phyloP scores from a whole-genome alignment of 768 basidiomycete genomes.

The Psilocybe tampanensis region DNA sequence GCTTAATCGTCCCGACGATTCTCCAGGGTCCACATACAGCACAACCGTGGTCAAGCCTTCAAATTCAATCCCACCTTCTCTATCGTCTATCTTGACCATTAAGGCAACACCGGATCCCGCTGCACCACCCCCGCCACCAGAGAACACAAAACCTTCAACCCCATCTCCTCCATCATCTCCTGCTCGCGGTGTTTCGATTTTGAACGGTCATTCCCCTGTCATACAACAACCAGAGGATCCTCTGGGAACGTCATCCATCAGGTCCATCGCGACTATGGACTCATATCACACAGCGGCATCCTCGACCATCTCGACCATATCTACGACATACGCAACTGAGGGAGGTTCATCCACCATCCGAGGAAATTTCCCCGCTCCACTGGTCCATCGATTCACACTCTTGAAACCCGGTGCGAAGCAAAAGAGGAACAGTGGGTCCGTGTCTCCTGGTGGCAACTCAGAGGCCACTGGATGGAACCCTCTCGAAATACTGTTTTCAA shows the following conservation, averaged over 20 bases:
- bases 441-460: conserved; percentile 17
- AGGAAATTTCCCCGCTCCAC: conserved; percentile 43
- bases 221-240: conserved; percentile 43
- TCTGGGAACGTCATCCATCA: conserved; percentile 45
- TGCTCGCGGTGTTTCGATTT: conserved; percentile 12
- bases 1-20: conserved; percentile 37
- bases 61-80: conserved; percentile 45
- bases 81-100: conserved; percentile 77
- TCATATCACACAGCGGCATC: conserved; percentile 67
- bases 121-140: too few species aligned
- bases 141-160: conserved; percentile 37
- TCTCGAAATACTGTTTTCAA: conserved; percentile 77
- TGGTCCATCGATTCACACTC: conserved; percentile 85
- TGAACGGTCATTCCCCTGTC: conserved; percentile 23
- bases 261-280: conserved; percentile 60
- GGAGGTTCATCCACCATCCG: conserved; percentile 67
- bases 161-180: conserved; percentile 17
- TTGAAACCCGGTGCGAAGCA: conserved; percentile 77
- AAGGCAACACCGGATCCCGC: conserved; percentile 52
- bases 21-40: conserved; percentile 61
- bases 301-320: conserved; percentile 48
- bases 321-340: conserved; percentile 68
- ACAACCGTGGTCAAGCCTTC: conserved; percentile 65
- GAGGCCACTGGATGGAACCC: conserved; percentile 65
- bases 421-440: conserved; percentile 29